Base-by-base conservation (phyloP, 495 filamentous ascomycete genomes). In the Tuber brumale region DNA sequence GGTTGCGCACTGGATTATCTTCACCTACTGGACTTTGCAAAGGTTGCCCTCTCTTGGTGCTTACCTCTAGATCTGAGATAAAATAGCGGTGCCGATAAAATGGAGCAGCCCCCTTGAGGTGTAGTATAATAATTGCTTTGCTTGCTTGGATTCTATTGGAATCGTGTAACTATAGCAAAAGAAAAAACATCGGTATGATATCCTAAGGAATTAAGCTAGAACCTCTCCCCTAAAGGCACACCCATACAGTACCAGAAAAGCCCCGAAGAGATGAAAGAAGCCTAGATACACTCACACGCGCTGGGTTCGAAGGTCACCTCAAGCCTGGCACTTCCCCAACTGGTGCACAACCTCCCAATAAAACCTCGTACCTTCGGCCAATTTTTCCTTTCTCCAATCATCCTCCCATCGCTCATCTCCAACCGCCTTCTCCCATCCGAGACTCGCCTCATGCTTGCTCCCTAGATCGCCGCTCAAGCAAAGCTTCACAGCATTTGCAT, bases 331-430 rank as follows among this genome's bases (percentile, higher is more conserved):
- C 57, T 66, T 66, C 27, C 57, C 57, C 57, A 66, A 66, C 14
- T 66, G 27, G 57, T 66, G 57, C 57, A 66, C 57, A 19, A 66
- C 57, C 14, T 66, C 57, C 57, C 57, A 66, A 19, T 66, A 66
- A 35, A 66, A 66, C 27, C 31, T 66, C 57, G 27, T 27, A 2
- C 57, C 57, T 66, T 66, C 57, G 0, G 12, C 57, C 27, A 66
- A 35, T 27, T 66, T 66, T 4, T 66, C 57, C 3, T 66, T 66
- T 3, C 57, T 66, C 57, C 57, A 66, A 31, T 35, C 57, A 8
- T 66, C 57, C 27, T 66, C 57, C 57, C 57, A 66, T 19, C 18
- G n/a, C 14, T 3, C 16, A 35, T 8, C 16, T 19, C 57, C 57
- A 18, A 18, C 57, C 3, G 27, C 57, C 10, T 35, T 66, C 57